Evolutionary conservation across 306 rosid genomes (phyloP).

Genomic region (Vigna nakashimae): DNA sequence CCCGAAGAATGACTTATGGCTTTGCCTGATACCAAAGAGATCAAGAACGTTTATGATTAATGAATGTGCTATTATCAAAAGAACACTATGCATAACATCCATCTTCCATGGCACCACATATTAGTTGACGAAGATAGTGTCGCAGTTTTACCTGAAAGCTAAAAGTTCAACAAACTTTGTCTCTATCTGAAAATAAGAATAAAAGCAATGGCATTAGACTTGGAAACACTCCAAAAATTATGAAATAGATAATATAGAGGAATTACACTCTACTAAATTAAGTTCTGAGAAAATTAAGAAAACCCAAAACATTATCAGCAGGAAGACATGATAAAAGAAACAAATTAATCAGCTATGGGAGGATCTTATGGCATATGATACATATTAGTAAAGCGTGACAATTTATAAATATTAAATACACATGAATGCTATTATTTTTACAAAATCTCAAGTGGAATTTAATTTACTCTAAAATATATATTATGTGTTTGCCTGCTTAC

Average conservation of each 20-base stretch:
- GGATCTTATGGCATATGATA: not conserved
- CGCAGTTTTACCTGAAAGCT: conserved; percentile 76
- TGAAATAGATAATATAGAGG: not conserved
- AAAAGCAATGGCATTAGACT: conserved; percentile 39
- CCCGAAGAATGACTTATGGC: conserved; percentile 71
- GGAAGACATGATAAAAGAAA: not conserved
- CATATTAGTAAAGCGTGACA: not conserved
- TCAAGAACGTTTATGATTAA: not conserved
- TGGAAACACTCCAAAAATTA: conserved; percentile 14
- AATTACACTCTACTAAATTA: not conserved
- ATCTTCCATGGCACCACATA: not conserved
- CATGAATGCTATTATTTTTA: not conserved
- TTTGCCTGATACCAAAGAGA: conserved; percentile 68
- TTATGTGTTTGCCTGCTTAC: conserved; percentile 54
- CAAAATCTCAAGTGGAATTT: not conserved
- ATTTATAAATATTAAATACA: not conserved
- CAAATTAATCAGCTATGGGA: not conserved
- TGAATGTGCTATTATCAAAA: conserved; percentile 1
- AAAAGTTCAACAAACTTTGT: conserved; percentile 79
- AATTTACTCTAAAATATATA: conserved; percentile 5
- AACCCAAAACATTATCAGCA: too few species aligned
- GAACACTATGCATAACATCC: conserved; percentile 22
- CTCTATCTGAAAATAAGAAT: conserved; percentile 61
- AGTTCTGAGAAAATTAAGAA: not conserved
- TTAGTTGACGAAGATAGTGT: conserved; percentile 22